Conservation (phyloP, 2,329 filamentous ascomycete species). For the Simplicillium aogashimaense region DNA sequence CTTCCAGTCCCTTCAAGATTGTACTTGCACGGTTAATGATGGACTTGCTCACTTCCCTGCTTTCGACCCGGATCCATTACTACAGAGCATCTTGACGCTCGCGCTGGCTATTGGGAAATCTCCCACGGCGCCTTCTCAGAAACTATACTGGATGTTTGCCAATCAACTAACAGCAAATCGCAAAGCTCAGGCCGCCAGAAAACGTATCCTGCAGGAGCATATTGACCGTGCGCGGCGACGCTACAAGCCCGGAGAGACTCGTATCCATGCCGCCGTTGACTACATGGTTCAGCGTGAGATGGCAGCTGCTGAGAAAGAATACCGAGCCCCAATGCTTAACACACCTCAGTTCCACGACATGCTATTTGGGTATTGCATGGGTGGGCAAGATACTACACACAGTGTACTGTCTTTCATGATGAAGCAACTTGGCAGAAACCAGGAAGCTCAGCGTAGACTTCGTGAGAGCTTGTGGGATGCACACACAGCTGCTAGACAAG, state of each 20-base stretch:
- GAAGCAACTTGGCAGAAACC: slow-evolving; percentile 3
- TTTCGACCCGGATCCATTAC: not conserved
- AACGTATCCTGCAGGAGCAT: not conserved
- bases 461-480: slow-evolving; percentile 6
- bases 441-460: slow-evolving; percentile 2
- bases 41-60: not conserved
- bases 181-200: not conserved
- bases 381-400: slow-evolving; percentile 7
- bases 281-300: slow-evolving; percentile 17
- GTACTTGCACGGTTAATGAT: not conserved
- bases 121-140: not conserved
- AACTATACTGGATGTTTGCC: not conserved
- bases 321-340: slow-evolving; percentile 13
- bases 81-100: not conserved
- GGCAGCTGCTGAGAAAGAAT: slow-evolving; percentile 13
- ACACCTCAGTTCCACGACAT: slow-evolving; percentile 13
- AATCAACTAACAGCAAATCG: not conserved
- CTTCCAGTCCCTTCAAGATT: not conserved
- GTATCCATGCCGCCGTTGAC: slow-evolving; percentile 10
- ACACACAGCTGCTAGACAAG: slow-evolving; percentile 4
- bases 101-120: not conserved
- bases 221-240: not conserved
- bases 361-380: slow-evolving; percentile 6
- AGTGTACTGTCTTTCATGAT: slow-evolving; percentile 5
- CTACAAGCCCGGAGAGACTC: not conserved